Evolutionary conservation across 2,329 filamentous ascomycete species (phyloP).

Genomic region (Phialemoniopsis sp.): DNA sequence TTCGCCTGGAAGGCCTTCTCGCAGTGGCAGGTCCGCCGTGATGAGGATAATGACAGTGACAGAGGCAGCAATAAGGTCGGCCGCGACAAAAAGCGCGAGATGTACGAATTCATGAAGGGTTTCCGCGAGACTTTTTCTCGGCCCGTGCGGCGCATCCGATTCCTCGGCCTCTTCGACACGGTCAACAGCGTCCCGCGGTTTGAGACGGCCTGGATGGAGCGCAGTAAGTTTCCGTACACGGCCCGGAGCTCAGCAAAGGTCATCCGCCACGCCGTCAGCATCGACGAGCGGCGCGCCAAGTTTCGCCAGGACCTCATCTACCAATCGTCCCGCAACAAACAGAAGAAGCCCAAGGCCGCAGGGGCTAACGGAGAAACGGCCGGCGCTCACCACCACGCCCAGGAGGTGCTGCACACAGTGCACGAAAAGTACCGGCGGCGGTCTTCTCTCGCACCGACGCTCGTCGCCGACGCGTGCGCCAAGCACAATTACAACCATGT

Average conservation of each 20-base stretch:
- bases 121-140: constrained; percentile 80
- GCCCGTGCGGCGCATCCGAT: constrained; percentile 68
- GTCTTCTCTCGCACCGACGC: constrained; percentile 1
- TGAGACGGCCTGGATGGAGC: constrained; percentile 72
- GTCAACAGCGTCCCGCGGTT: constrained; percentile 79
- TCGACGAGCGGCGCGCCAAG: constrained; percentile 68
- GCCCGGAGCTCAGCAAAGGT: constrained; percentile 53
- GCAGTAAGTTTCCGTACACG: constrained; percentile 71
- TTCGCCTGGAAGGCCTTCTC: constrained; percentile 84
- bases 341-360: constrained; percentile 7
- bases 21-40: constrained; percentile 62
- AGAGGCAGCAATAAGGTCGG: constrained; percentile 18
- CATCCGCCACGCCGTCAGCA: constrained; percentile 66
- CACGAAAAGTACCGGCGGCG: constrained; percentile 30
- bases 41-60: constrained; percentile 35
- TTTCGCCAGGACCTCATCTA: constrained; percentile 69
- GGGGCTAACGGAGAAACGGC: too few species aligned
- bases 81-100: constrained; percentile 45
- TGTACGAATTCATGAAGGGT: constrained; percentile 71
- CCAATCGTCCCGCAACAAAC: constrained; percentile 28
- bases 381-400: constrained; percentile 11
- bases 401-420: constrained; percentile 16
- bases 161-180: constrained; percentile 77
- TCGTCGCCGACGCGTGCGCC: constrained; percentile 9
- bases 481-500: constrained; percentile 2